Evolutionary conservation across 352 stramenopile genomes (phyloP).

Genomic region (Hyaloperonospora arabidopsidis): DNA sequence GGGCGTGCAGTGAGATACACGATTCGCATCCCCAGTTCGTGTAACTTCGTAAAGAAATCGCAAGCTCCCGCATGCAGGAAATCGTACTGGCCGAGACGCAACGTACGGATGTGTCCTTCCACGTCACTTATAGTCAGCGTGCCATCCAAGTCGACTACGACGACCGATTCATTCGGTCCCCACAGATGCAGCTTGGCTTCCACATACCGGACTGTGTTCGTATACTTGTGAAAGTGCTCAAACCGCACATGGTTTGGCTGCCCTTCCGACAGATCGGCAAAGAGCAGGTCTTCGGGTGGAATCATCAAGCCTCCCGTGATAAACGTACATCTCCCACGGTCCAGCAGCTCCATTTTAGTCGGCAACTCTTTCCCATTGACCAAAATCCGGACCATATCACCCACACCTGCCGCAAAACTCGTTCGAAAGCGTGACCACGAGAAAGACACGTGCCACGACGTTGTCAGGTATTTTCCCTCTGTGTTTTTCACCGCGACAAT

Average conservation of each 20-base stretch:
- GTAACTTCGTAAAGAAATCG: slow-evolving; percentile 76
- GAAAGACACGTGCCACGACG: slow-evolving; percentile 73
- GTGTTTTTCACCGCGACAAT: slow-evolving; percentile 67
- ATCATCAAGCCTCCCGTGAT: slow-evolving; percentile 53
- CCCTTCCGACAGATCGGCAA: slow-evolving; percentile 56
- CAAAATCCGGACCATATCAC: slow-evolving; percentile 63
- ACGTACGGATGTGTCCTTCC: slow-evolving; percentile 77
- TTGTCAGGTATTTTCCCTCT: slow-evolving; percentile 50
- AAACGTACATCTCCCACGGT: slow-evolving; percentile 62
- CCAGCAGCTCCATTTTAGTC: slow-evolving; percentile 65
- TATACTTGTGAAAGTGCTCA: slow-evolving; percentile 66
- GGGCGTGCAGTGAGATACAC: slow-evolving; percentile 75
- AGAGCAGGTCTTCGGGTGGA: slow-evolving; percentile 41
- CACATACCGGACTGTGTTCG: slow-evolving; percentile 62
- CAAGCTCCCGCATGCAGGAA: slow-evolving; percentile 71
- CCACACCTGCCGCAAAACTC: slow-evolving; percentile 48
- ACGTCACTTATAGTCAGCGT: slow-evolving; percentile 82
- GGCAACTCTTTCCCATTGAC: slow-evolving; percentile 72
- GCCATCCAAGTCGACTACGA: slow-evolving; percentile 75
- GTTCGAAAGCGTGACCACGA: slow-evolving; percentile 63
- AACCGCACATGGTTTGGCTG: slow-evolving; percentile 63
- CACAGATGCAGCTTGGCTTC: slow-evolving; percentile 70
- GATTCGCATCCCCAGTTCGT: slow-evolving; percentile 65
- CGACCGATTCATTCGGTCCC: slow-evolving; percentile 70
- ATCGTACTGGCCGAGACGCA: slow-evolving; percentile 77